Evolutionary conservation across 257 asterid genomes (phyloP), one percentile per base, ranked within the genome.

Genomic region (Primulina eburnea): DNA sequence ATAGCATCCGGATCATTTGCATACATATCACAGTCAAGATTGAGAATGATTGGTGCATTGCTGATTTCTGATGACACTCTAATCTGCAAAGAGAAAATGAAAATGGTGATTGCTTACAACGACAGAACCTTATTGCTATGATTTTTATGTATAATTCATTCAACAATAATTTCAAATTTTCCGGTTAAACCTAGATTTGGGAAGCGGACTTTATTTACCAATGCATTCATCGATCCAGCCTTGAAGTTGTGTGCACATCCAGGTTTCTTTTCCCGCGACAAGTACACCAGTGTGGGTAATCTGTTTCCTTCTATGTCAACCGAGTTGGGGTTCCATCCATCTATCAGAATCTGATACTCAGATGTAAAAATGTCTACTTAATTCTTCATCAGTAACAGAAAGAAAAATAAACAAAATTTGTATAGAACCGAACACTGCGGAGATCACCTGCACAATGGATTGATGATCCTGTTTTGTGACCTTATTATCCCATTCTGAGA

Each of bases 1-100:
- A 90, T 16, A 71, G 92, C 74, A 75, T 85, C 83, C 6, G 97
- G 84, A 78, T 93, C 89, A 10, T 89, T 90, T 1, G 89, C 79
- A 74, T 89, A 90, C 98, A 90, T 93, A 68, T 93, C 98, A 60
- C 98, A 93, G 76, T 93, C 98, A 65, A 93, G 72, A 34, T 88
- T 88, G 62, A 90, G 94, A 52, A 90, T 87, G 79, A 90, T 73
- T 1, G 96, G 94, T 1, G 90, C 96, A 59, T 93, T 90, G 76
- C 87, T 93, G 80, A 93, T 84, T 62, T 67, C 82, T 32, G 89
- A 77, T 2, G 96, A 93, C 61, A 90, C 96, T 70, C 98, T 78
- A 68, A 85, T 79, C 98, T 93, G 83, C 81, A 84, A 30, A 43
- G 20, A 68, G 21, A 17, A 24, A 64, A 43, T 18, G 34, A 24